Base-by-base conservation (phyloP, 768 basidiomycete species). In the Pisolithus marmoratus region DNA sequence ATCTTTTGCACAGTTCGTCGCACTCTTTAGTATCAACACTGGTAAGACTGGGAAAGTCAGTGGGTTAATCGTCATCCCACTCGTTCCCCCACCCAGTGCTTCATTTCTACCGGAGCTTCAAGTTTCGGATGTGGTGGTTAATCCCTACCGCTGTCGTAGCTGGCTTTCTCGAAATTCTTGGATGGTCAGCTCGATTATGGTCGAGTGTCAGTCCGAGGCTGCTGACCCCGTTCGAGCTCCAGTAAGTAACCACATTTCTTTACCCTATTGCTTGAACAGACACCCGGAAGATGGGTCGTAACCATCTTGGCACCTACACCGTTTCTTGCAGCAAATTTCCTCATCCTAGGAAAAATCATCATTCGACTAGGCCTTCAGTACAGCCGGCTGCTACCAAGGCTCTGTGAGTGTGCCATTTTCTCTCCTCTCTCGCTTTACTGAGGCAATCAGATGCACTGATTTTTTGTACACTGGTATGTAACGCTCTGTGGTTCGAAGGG, bases 121-220 rank as follows among this genome's bases (percentile, higher is more conserved):
- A 63, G 37, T 78, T 65, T 57, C 71, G 73, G 8, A 64, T 74
- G 46, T 81, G 80, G 76, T 84, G 75, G 74, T 56, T 83, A 9
- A 26, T 80, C 41, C 74, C 74, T 0, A 83, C 83, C 0, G 71
- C 70, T 5, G 65, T 72, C 15, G 57, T 80, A 0, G 73, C 75
- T 40, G 80, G 79, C 8, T 15, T 75, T 1, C 60, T 76, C 9
- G 84, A 85, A 59, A 58, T 77, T 9, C 52, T 78, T 2, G 83
- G 82, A 0, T 85, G 83, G 84, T 58, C 63, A 7, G 83, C 70
- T 2, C 64, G 82, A 19, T 59, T 81, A 4, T 83, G 79, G 81
- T 79, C 76, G 6, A 74, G 68, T 41, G 44, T 54, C 24, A 59
- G 58, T 20, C 48, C 58, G 7, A 19, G 47, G 19, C 38, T 50